Conservation (phyloP, 2,329 filamentous ascomycete genomes). For the Neoarthrinium moseri region DNA sequence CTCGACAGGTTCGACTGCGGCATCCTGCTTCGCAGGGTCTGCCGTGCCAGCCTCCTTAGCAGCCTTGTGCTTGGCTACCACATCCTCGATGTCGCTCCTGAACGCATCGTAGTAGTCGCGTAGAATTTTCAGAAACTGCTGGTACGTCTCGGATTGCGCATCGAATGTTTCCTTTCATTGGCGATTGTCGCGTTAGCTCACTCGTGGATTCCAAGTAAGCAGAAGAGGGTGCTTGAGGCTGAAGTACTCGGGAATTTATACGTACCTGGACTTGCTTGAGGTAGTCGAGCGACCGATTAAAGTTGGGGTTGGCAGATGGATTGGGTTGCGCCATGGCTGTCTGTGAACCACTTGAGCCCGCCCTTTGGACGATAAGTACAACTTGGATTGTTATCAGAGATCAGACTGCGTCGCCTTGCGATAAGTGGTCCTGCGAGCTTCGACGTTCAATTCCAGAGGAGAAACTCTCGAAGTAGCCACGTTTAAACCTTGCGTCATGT, state of each 20-base stretch:
- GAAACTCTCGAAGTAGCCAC: too few species aligned
- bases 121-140: slow-evolving; percentile 4
- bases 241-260: background rate
- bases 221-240: background rate
- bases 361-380: too few species aligned
- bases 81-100: slow-evolving; percentile 6
- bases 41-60: background rate
- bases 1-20: background rate
- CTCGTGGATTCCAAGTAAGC: background rate
- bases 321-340: slow-evolving; percentile 4
- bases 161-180: slow-evolving; percentile 1
- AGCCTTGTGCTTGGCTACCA: slow-evolving; percentile 6
- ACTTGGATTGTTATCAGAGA: too few species aligned
- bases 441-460: too few species aligned
- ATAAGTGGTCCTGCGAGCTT: too few species aligned
- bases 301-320: background rate
- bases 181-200: background rate
- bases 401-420: too few species aligned
- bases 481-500: too few species aligned
- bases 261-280: slow-evolving; percentile 7
- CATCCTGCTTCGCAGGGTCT: background rate
- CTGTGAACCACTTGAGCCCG: too few species aligned
- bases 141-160: slow-evolving; percentile 4
- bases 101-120: slow-evolving; percentile 4
- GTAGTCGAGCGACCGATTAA: slow-evolving; percentile 6